Conservation (phyloP, 345 rosid genomes). For the Brassica nigra region DNA sequence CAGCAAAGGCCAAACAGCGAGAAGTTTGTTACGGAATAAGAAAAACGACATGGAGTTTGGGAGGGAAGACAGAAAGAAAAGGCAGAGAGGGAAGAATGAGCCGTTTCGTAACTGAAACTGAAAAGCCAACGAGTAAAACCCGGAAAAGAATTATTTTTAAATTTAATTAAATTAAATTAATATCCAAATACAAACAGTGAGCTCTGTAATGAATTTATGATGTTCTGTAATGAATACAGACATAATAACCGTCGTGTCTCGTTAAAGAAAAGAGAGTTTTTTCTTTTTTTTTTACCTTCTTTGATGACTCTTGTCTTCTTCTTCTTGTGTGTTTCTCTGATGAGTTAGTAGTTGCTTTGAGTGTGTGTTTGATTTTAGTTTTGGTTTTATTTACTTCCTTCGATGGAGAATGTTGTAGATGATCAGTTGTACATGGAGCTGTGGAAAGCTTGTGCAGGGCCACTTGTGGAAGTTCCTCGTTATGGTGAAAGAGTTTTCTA, state of each 20-base stretch:
- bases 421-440: conserved; percentile 60
- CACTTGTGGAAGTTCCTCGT: conserved; percentile 68
- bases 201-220: conserved; percentile 28
- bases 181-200: conserved; percentile 25
- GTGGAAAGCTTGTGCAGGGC: conserved; percentile 85
- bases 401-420: conserved; percentile 50
- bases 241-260: conserved; percentile 38
- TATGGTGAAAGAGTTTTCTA: conserved; percentile 66
- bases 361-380: conserved; percentile 22
- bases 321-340: conserved; percentile 31
- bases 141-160: conserved; percentile 8
- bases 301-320: conserved; percentile 49
- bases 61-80: conserved; percentile 15
- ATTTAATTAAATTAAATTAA: neutral
- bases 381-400: conserved; percentile 12
- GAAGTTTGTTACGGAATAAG: neutral
- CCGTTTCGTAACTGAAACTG: conserved; percentile 45
- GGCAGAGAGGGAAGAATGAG: conserved; percentile 9
- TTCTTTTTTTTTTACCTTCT: conserved; percentile 25
- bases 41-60: conserved; percentile 13
- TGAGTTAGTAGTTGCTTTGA: neutral
- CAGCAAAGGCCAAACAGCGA: neutral
- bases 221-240: conserved; percentile 36
- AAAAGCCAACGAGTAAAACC: conserved; percentile 25
- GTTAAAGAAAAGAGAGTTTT: conserved; percentile 27